These are phyloP conservation scores for Penicillium goetzii DNA, from an alignment of 495 filamentous ascomycete genomes.

Conservation along the genomic window DNA sequence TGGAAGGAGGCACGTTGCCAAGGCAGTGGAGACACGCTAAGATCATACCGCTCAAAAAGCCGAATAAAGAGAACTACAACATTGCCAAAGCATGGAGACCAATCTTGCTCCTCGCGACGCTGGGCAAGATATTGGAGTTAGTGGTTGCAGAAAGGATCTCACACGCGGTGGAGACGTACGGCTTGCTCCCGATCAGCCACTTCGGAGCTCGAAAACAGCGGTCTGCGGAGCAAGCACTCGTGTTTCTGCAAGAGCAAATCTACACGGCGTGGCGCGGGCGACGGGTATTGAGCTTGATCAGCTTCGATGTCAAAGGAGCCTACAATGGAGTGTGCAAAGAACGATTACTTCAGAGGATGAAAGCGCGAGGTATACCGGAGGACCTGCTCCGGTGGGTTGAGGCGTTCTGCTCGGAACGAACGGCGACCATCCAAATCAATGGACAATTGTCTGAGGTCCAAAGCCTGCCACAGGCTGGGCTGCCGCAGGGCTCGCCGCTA, in stretches of 20 bases:
- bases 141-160: slow-evolving; percentile 36
- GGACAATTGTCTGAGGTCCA: no score
- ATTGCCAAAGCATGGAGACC: slow-evolving; percentile 28
- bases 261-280: slow-evolving; percentile 26
- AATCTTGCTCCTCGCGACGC: slow-evolving; percentile 35
- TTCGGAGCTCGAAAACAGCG: slow-evolving; percentile 19
- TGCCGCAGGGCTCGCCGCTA: no score
- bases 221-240: slow-evolving; percentile 29
- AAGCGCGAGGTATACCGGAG: no score
- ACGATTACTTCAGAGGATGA: slow-evolving; percentile 33
- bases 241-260: slow-evolving; percentile 35
- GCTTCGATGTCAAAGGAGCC: slow-evolving; percentile 6
- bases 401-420: slow-evolving; percentile 34
- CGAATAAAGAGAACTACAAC: no score
- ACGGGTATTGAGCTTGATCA: slow-evolving; percentile 8
- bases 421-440: no score
- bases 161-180: slow-evolving; percentile 29
- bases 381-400: slow-evolving; percentile 36
- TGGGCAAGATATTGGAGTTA: slow-evolving; percentile 35
- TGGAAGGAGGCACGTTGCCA: no score
- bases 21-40: no score
- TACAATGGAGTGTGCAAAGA: slow-evolving; percentile 8
- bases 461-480: no score
- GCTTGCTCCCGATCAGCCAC: slow-evolving; percentile 15
- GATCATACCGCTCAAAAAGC: no score